Base-by-base conservation (phyloP, 2,329 filamentous ascomycete species). In the Verticillium klebahnii region DNA sequence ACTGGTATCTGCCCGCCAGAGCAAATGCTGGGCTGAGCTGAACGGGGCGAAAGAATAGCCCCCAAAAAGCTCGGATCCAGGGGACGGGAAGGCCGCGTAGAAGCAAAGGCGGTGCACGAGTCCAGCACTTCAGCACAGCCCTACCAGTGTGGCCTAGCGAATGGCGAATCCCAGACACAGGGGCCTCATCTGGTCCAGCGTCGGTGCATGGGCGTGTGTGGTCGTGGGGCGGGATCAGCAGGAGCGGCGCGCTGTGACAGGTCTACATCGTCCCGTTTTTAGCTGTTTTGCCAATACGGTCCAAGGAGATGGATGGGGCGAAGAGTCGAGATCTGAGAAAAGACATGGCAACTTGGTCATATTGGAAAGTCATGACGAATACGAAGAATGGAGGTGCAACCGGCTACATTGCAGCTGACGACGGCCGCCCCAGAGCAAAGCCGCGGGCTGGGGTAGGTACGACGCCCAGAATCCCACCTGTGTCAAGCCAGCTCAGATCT, bases 71-170 rank as follows among this genome's bases (percentile, higher is more conserved):
- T 45, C 39, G 14, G 39, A 19, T 5, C 19, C 45, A 50, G 45
- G 8, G 29, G 19, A 50, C 45, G 45, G 45, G 17, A 45, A 45
- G 17, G n/a, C 45, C 45, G 19, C 45, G 11, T n/a, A 23, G 45
- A 50, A 50, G 45, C 6, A 23, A 50, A 17, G 45, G 45, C 45
- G 19, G 45, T 23, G 45, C 45, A 50, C 8, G 19, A 50, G 45
- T 19, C 40, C 40, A 50, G 7, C 40, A 50, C 40, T 39, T 37
- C 36, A 58, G 57, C 57, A 50, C 57, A 58, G 57, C 57, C 57
- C 57, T 58, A 58, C 57, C 57, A 31, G 57, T 19, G 37, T 11
- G 37, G 17, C 6, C 14, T 25, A 29, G 23, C 29, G 25, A 58
- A 32, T 45, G 39, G 56, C 56, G 56, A 31, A 34, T 32, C 25